Percentiles rank a stretch among this genome's conserved stretches.
Conservation (phyloP, 352 stramenopile genomes). For the Phytophthora europaea region DNA sequence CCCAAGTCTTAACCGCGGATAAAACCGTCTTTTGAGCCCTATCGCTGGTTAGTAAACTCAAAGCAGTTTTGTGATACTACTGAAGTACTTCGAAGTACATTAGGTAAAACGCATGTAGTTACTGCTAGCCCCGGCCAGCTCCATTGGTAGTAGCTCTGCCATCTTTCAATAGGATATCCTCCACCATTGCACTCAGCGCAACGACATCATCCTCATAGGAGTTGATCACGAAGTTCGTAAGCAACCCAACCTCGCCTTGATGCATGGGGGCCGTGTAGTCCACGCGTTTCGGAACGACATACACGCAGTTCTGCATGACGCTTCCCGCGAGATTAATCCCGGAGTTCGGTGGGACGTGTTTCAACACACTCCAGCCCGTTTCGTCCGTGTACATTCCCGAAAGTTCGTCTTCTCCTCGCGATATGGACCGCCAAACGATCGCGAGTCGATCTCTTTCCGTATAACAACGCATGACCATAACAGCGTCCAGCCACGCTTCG, state of each 20-base stretch:
- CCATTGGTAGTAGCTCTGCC: not conserved
- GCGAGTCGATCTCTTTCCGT: conserved; percentile 55
- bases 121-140: not conserved
- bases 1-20: no score
- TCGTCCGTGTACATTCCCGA: conserved; percentile 67
- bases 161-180: conserved; percentile 63
- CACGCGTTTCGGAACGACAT: conserved; percentile 49
- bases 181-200: conserved; percentile 55
- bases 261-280: conserved; percentile 18
- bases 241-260: conserved; percentile 46
- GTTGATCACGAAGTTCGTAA: conserved; percentile 68
- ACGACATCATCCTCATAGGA: conserved; percentile 66
- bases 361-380: conserved; percentile 71
- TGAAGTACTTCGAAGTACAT: no score
- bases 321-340: conserved; percentile 27
- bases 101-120: not conserved
- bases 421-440: conserved; percentile 63
- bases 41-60: no score
- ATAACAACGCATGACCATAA: conserved; percentile 63
- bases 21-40: no score
- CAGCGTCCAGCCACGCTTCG: conserved; percentile 43
- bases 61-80: no score
- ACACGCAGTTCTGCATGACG: conserved; percentile 60
- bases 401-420: conserved; percentile 46
- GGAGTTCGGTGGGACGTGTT: conserved; percentile 42